Base-by-base conservation (phyloP, 2,329 filamentous ascomycete species). In the Colletotrichum sp. region DNA sequence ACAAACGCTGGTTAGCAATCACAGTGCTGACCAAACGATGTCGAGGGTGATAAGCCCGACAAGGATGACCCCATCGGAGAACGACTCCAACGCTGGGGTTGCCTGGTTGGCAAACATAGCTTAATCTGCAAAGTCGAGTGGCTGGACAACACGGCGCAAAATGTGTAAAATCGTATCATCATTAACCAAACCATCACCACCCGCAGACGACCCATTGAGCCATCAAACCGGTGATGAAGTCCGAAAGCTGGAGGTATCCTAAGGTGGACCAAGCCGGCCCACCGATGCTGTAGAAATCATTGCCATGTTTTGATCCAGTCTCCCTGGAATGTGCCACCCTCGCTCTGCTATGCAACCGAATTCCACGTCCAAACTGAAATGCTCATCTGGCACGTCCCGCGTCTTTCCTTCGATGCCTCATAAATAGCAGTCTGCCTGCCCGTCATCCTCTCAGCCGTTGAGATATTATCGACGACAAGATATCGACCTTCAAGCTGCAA, bases 291-390 rank as follows among this genome's bases (percentile, higher is more conserved):
- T 57, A 34, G 44, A 72, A 64, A 68, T 64, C 63, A 68, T 63
- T 49, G 62, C 44, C 28, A 66, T 76, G 64, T 73, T 74, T 74
- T 52, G 39, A 49, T 59, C 70, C 44, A 39, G 65, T 70, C 44
- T 69, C 34, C 32, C 70, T 74, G 74, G 74, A 73, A 76, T 69
- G 65, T 57, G 60, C 74, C 57, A 32, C 60, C 71, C 68, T 60
- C 77, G 77, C 77, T 78, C 71, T 77, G 77, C 77, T 77, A 78
- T 78, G 77, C 77, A 78, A 75, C 66, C 68, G 66, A 78, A 77
- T 76, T 71, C 59, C 71, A 75, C 68, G 60, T 66, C 72, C 74
- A 68, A 36, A 18, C 66, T n/a, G 49, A 64, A 62, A 57, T 74
- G 64, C 59, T 71, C 34, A 44, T 32, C 55, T 18, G 68, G 62